Percentiles rank a stretch among this genome's conserved stretches.
Conservation (phyloP, 768 basidiomycete species). For the Mrakia gelida region DNA sequence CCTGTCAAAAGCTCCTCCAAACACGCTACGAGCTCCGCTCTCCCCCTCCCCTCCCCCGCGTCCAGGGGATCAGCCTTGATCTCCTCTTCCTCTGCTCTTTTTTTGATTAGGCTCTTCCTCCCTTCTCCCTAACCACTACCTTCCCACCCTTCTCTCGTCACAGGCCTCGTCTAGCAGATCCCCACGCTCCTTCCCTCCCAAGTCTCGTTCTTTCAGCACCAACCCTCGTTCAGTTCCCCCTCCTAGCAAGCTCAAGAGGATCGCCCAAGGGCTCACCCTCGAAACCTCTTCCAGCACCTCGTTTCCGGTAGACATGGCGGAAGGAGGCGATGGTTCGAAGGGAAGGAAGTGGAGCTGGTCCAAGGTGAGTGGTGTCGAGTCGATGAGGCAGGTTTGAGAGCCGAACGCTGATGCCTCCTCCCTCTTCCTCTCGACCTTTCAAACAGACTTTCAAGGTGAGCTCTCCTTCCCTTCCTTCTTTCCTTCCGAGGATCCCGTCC, state of each 20-base stretch:
- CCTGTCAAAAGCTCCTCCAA: not conserved
- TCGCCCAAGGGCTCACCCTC: not conserved
- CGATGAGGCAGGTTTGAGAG: too few relatives aligned
- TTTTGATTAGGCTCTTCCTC: too few relatives aligned
- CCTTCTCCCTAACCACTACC: too few relatives aligned
- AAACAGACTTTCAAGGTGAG: slow-evolving; percentile 13
- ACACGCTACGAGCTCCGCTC: too few relatives aligned
- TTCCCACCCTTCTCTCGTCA: too few relatives aligned
- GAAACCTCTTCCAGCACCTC: not conserved
- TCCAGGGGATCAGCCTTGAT: not conserved
- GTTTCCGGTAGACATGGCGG: not conserved
- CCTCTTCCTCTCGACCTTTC: not conserved
- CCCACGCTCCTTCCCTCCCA: too few relatives aligned
- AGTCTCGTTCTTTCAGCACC: too few relatives aligned
- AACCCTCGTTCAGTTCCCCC: too few relatives aligned
- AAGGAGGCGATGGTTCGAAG: not conserved
- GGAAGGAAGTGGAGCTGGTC: slow-evolving; percentile 2
- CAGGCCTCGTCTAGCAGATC: too few relatives aligned
- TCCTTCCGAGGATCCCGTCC: not conserved
- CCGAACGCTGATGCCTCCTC: not conserved
- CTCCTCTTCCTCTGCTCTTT: not conserved
- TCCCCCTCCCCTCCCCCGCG: too few relatives aligned
- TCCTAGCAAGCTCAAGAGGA: not conserved
- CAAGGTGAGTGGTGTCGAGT: not conserved
- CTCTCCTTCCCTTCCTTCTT: slow-evolving; percentile 2